Evolutionary conservation across 225 moss, liverwort and hornwort species (phyloP).

Genomic region (Takakia lepidozioides): DNA sequence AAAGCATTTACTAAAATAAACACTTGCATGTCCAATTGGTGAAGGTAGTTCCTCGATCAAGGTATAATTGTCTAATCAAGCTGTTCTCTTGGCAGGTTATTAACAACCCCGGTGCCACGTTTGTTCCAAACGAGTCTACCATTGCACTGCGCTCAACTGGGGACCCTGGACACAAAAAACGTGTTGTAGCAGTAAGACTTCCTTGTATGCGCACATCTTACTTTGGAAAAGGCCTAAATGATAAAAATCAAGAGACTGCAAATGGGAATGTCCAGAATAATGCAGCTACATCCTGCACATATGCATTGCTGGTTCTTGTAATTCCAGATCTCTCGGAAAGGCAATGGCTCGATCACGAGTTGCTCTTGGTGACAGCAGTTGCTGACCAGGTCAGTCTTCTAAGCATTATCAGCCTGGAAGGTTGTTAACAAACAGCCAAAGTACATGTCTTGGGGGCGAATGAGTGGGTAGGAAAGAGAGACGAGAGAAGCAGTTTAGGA

Average conservation of each 20-base stretch:
- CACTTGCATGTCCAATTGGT: too few relatives aligned
- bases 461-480: not conserved
- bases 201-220: slow-evolving; percentile 38
- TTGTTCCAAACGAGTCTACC: slow-evolving; percentile 25
- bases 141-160: slow-evolving; percentile 19
- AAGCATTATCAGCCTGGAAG: too few relatives aligned
- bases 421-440: too few relatives aligned
- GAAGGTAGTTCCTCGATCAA: too few relatives aligned
- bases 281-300: slow-evolving; percentile 13
- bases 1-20: too few relatives aligned
- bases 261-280: slow-evolving; percentile 14
- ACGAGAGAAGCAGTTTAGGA: not conserved
- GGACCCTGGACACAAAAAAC: slow-evolving; percentile 18
- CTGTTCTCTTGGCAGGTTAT: slow-evolving; percentile 2
- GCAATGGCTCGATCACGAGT: slow-evolving; percentile 33
- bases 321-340: slow-evolving; percentile 36
- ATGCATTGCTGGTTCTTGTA: slow-evolving; percentile 46
- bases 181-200: slow-evolving; percentile 46
- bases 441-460: too few relatives aligned
- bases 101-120: slow-evolving; percentile 13
- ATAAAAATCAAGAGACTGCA: slow-evolving; percentile 15
- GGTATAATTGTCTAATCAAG: too few relatives aligned
- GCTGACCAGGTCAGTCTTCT: slow-evolving; percentile 34
- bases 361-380: slow-evolving; percentile 40
- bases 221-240: too few relatives aligned